Conservation (phyloP, 768 basidiomycete species). For the Glaciozyma antarctica region DNA sequence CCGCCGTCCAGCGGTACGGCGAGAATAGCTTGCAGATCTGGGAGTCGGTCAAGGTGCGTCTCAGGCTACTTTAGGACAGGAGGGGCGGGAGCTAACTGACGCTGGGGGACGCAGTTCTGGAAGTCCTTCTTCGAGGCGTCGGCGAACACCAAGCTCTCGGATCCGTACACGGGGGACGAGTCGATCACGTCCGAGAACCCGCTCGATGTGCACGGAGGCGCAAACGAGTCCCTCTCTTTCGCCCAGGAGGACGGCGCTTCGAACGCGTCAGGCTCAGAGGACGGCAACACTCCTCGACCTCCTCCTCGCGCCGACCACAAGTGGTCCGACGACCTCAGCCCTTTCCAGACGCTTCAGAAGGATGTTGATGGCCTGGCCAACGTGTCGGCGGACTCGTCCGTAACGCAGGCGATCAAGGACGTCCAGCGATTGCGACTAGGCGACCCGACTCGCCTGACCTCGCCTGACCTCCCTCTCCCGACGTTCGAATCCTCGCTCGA, state of each 20-base stretch:
- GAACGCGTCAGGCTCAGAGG: neutral
- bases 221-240: neutral
- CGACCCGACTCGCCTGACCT: neutral
- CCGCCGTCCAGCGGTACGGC: conserved; percentile 81
- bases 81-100: neutral
- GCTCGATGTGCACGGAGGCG: neutral
- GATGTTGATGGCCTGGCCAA: neutral
- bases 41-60: conserved; percentile 75
- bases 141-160: conserved; percentile 67
- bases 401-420: neutral
- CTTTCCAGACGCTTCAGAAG: neutral
- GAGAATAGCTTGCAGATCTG: conserved; percentile 76
- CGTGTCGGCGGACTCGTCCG: neutral
- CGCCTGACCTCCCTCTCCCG: neutral
- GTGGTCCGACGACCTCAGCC: neutral
- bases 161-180: conserved; percentile 49
- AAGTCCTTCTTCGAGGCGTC: conserved; percentile 90
- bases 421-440: too few species aligned
- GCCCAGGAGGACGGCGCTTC: conserved; percentile 2
- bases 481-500: neutral
- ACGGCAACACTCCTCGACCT: neutral
- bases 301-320: neutral
- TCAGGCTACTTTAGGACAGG: neutral
- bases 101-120: conserved; percentile 64
- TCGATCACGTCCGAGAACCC: conserved; percentile 51